phyloP scores from a whole-genome alignment of 1,284 basidiomycete genomes.

The Cystobasidium slooffiae region DNA sequence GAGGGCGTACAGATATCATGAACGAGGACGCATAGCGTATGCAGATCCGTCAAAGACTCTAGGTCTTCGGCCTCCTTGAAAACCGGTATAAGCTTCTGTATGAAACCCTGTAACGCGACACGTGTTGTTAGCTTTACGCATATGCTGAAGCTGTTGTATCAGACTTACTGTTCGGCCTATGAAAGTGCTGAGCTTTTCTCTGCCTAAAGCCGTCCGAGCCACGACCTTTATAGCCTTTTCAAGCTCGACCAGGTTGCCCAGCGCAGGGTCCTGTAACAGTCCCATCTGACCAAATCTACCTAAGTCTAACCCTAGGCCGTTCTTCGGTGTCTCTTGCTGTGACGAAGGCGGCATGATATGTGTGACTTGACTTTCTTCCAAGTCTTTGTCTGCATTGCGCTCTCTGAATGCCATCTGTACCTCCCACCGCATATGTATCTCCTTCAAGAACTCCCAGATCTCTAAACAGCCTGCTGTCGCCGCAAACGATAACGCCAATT shows the following conservation, averaged over 20 bases:
- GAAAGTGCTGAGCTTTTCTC: conserved; percentile 81
- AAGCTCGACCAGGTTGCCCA: conserved; percentile 56
- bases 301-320: conserved; percentile 5
- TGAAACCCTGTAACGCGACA: conserved; percentile 77
- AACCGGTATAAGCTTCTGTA: conserved; percentile 81
- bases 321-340: conserved; percentile 1
- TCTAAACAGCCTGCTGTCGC: conserved; percentile 94
- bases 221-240: conserved; percentile 55
- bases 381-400: conserved; percentile 11
- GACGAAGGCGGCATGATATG: conserved; percentile 14
- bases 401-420: conserved; percentile 13
- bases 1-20: conserved; percentile 77
- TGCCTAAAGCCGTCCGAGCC: conserved; percentile 67
- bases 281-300: conserved; percentile 18
- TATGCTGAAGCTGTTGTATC: conserved; percentile 52
- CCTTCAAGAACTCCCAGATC: conserved; percentile 95
- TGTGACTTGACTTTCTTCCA: conserved; percentile 44
- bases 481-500: conserved; percentile 96
- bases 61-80: conserved; percentile 88
- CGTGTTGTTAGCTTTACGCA: conserved; percentile 53
- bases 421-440: conserved; percentile 82
- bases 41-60: conserved; percentile 84
- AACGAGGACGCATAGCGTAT: conserved; percentile 88
- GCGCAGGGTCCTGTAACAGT: conserved; percentile 55
- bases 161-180: conserved; percentile 59